A percentile compares a stretch with the other conserved stretches of the same genome.
phyloP scores from a whole-genome alignment of 768 basidiomycete species.

The Lactarius hengduanensis region DNA sequence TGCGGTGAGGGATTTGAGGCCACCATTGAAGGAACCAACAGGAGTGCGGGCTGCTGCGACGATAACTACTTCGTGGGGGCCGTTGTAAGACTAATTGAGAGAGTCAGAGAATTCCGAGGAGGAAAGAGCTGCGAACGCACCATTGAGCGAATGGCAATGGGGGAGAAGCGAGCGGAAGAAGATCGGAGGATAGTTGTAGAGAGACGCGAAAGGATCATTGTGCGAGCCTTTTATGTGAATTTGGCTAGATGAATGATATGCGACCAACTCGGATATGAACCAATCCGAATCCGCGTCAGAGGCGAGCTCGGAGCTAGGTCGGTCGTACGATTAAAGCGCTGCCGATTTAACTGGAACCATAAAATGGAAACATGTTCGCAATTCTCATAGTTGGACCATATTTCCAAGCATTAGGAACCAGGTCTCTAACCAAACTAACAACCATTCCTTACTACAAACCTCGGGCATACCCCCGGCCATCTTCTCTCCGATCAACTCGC shows the following conservation, averaged over 20 bases:
- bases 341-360: conserved; percentile 20
- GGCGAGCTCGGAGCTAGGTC: conserved; percentile 15
- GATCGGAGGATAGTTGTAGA: conserved; percentile 42
- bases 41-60: conserved; percentile 93
- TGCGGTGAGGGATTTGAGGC: conserved; percentile 84
- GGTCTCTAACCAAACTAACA: conserved; percentile 54
- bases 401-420: conserved; percentile 79
- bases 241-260: conserved; percentile 11
- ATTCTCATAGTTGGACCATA: conserved; percentile 52
- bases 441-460: conserved; percentile 33
- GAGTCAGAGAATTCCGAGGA: conserved; percentile 3
- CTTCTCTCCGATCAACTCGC: conserved; percentile 62
- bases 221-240: conserved; percentile 6
- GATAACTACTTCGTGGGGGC: conserved; percentile 84
- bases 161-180: conserved; percentile 36
- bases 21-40: conserved; percentile 88
- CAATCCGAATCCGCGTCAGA: conserved; percentile 30
- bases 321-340: conserved; percentile 29
- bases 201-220: conserved; percentile 34
- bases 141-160: conserved; percentile 33
- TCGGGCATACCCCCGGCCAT: conserved; percentile 32
- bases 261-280: conserved; percentile 29
- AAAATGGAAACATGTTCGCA: background rate
- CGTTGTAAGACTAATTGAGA: conserved; percentile 34
- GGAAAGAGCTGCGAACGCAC: conserved; percentile 23